These are phyloP conservation scores for Tolypocladium tropicale DNA, from an alignment of 2,329 filamentous ascomycete species.

Conservation along the genomic window DNA sequence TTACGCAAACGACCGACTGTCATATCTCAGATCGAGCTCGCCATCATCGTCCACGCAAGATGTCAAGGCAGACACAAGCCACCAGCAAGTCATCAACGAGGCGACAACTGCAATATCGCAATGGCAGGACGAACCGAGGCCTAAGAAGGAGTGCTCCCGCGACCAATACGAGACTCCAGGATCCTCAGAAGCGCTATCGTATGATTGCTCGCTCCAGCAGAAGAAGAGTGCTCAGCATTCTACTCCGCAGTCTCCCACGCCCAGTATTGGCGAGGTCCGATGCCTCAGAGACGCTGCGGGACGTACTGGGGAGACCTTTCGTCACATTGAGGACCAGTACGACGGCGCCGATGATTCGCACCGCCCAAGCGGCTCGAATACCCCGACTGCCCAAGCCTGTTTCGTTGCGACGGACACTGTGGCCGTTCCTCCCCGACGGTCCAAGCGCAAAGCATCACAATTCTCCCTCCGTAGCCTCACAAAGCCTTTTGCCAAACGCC, in stretches of 20 bases:
- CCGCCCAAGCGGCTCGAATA: conserved; percentile 9
- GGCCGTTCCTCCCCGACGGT: conserved; percentile 3
- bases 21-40: conserved; percentile 18
- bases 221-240: not conserved
- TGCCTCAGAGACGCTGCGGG: not conserved
- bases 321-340: conserved; percentile 9
- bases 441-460: conserved; percentile 20
- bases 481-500: conserved; percentile 14
- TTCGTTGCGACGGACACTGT: conserved; percentile 1
- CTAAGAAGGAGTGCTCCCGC: conserved; percentile 10
- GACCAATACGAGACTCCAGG: conserved; percentile 15
- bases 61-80: conserved; percentile 6
- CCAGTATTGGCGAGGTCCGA: not conserved
- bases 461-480: conserved; percentile 19
- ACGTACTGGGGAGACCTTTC: conserved; percentile 1
- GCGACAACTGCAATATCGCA: conserved; percentile 12
- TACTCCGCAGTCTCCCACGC: not conserved
- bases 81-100: conserved; percentile 12
- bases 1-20: conserved; percentile 16
- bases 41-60: conserved; percentile 8
- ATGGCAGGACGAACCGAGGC: conserved; percentile 14
- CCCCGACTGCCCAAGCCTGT: not conserved
- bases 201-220: conserved; percentile 11
- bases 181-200: conserved; percentile 14
- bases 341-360: conserved; percentile 12